These are phyloP conservation scores for Geotrichum histeridarum DNA, from an alignment of 1,139 yeast species.

Conservation along the genomic window DNA sequence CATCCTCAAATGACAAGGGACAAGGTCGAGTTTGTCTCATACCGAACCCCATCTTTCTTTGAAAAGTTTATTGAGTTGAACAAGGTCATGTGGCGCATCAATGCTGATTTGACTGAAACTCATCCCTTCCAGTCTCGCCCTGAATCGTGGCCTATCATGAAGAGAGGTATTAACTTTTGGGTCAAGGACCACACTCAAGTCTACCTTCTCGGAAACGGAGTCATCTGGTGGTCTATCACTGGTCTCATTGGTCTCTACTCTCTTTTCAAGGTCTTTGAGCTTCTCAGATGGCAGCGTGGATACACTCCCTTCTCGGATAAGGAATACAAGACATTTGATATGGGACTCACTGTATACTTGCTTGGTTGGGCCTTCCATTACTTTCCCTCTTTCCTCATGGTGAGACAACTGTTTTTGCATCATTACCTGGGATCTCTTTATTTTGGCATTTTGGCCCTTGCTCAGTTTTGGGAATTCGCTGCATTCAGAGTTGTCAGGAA, in stretches of 20 bases:
- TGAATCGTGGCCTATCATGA: slow-evolving; percentile 78
- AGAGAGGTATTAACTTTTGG: slow-evolving; percentile 96
- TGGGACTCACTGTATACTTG: slow-evolving; percentile 61
- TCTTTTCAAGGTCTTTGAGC: slow-evolving; percentile 49
- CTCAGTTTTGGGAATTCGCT: slow-evolving; percentile 71
- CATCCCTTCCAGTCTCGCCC: slow-evolving; percentile 90
- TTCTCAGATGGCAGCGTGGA: slow-evolving; percentile 70
- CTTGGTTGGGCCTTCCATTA: slow-evolving; percentile 84
- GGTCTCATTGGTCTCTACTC: slow-evolving; percentile 52
- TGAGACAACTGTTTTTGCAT: slow-evolving; percentile 86
- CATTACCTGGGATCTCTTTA: slow-evolving; percentile 89
- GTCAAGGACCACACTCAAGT: slow-evolving; percentile 68
- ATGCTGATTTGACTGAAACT: slow-evolving; percentile 75
- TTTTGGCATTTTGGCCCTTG: slow-evolving; percentile 79
- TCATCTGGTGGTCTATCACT: slow-evolving; percentile 82
- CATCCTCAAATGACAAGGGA: slow-evolving; percentile 37
- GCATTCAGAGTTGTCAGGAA: slow-evolving; percentile 39
- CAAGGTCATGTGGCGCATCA: slow-evolving; percentile 85
- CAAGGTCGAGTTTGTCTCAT: slow-evolving; percentile 53
- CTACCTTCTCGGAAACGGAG: slow-evolving; percentile 85
- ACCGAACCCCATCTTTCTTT: slow-evolving; percentile 59
- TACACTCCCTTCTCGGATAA: slow-evolving; percentile 42
- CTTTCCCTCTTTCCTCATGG: slow-evolving; percentile 87
- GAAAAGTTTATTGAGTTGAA: slow-evolving; percentile 75
- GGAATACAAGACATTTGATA: slow-evolving; percentile 64